These are phyloP conservation scores for Metschnikowia peoriensis DNA, from an alignment of 805 yeast genomes.

Conservation along the genomic window DNA sequence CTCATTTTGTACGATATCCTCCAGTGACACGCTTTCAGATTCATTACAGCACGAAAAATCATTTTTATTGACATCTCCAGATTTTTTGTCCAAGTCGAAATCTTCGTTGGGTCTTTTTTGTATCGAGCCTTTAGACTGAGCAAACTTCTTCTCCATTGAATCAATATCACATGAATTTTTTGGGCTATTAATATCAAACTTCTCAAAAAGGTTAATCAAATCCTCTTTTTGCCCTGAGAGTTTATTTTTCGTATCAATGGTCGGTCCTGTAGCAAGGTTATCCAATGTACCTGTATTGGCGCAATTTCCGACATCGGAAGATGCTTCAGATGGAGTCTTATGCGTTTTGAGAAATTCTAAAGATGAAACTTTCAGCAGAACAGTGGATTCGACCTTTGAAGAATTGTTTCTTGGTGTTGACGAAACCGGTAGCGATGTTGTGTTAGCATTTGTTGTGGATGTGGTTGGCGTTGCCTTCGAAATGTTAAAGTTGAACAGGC, in stretches of 20 bases:
- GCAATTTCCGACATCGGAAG: constrained; percentile 10
- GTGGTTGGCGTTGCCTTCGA: constrained; percentile 42
- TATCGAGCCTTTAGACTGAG: constrained; percentile 5
- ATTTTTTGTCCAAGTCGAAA: not conserved
- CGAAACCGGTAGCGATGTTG: constrained; percentile 20
- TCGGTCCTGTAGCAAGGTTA: constrained; percentile 22
- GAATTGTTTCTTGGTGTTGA: constrained; percentile 12
- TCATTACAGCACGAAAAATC: too few species aligned
- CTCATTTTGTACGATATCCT: too few species aligned
- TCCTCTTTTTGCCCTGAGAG: constrained; percentile 9
- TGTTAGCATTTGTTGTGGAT: constrained; percentile 37
- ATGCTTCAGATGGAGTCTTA: not conserved
- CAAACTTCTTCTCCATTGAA: constrained; percentile 13
- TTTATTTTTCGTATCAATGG: constrained; percentile 19
- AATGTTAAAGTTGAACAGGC: constrained; percentile 26
- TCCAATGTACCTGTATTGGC: constrained; percentile 2
- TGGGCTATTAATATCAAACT: constrained; percentile 8
- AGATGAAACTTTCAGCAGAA: not conserved
- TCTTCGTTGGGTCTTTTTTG: not conserved
- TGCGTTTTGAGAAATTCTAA: constrained; percentile 2
- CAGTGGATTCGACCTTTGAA: not conserved
- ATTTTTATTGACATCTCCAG: not conserved
- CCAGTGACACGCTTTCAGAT: too few species aligned
- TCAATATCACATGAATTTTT: constrained; percentile 7
- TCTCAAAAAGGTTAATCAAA: constrained; percentile 11